Percentiles rank a stretch among this genome's conserved stretches.
These are phyloP conservation scores for Penicillium rolfsii DNA, from an alignment of 2,329 filamentous ascomycete genomes.

Conservation along the genomic window DNA sequence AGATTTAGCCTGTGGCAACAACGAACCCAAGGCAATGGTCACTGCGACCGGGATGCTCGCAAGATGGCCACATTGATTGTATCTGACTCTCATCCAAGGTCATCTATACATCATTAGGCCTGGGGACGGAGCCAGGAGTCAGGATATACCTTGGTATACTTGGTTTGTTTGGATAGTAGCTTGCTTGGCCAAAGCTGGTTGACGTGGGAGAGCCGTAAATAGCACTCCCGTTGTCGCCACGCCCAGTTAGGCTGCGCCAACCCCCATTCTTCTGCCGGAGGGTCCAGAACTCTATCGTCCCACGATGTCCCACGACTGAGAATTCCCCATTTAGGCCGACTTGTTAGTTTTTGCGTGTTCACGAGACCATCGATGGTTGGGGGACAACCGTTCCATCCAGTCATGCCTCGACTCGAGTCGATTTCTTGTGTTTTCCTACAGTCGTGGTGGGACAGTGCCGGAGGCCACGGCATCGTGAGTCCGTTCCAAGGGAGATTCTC, in stretches of 20 bases:
- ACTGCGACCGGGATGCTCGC: not conserved
- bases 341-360: slow-evolving; percentile 19
- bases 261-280: slow-evolving; percentile 7
- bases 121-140: not conserved
- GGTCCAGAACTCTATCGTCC: slow-evolving; percentile 6
- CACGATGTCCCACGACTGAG: slow-evolving; percentile 4
- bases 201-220: slow-evolving; percentile 2
- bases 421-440: not conserved
- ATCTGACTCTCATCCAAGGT: not conserved
- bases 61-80: not conserved
- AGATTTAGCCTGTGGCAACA: slow-evolving; percentile 1
- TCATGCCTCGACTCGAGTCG: not conserved
- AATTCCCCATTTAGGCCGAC: slow-evolving; percentile 7
- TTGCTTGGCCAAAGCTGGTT: not conserved
- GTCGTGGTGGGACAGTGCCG: slow-evolving; percentile 1
- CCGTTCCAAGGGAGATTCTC: not conserved
- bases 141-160: not conserved
- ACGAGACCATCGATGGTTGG: slow-evolving; percentile 17
- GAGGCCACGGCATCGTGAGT: slow-evolving; percentile 2
- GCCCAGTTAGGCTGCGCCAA: not conserved
- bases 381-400: not conserved
- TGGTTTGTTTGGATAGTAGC: not conserved
- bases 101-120: not conserved
- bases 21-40: not conserved
- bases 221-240: slow-evolving; percentile 9